A percentile compares a stretch with the other conserved stretches of the same genome.
Evolutionary conservation across 148 eudicot genomes (phyloP).

Genomic region (Hydrangea macrophylla): DNA sequence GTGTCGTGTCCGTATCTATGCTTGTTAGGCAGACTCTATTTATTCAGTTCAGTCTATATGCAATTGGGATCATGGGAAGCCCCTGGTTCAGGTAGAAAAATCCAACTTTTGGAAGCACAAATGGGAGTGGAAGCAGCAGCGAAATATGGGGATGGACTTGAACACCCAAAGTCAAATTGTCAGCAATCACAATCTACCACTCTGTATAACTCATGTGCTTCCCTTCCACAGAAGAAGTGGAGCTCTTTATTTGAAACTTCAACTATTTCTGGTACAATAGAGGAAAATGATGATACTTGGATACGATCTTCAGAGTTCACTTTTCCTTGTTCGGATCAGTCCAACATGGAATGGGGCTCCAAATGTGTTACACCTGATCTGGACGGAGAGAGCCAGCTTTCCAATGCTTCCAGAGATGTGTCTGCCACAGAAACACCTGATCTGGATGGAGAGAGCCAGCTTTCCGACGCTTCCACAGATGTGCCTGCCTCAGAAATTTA

Average conservation of each 20-base stretch:
- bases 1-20: too few species aligned
- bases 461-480: slow-evolving; percentile 12
- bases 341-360: slow-evolving; percentile 15
- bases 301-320: slow-evolving; percentile 13
- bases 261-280: slow-evolving; percentile 10
- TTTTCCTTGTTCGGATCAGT: slow-evolving; percentile 12
- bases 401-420: slow-evolving; percentile 2
- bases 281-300: slow-evolving; percentile 16
- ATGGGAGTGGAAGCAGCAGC: not conserved
- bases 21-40: not conserved
- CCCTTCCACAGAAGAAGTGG: slow-evolving; percentile 38
- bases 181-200: slow-evolving; percentile 14
- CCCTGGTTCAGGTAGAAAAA: too few species aligned
- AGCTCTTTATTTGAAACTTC: slow-evolving; percentile 45
- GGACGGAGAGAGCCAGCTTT: slow-evolving; percentile 7
- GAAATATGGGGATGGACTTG: slow-evolving; percentile 13
- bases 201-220: slow-evolving; percentile 1
- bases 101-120: too few species aligned
- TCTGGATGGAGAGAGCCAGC: slow-evolving; percentile 15
- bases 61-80: not conserved
- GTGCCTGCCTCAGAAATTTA: not conserved
- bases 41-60: not conserved
- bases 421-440: slow-evolving; percentile 4
- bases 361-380: slow-evolving; percentile 5
- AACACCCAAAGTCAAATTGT: not conserved